Evolutionary conservation across 2,329 filamentous ascomycete genomes (phyloP).

Genomic region (Septoria linicola): DNA sequence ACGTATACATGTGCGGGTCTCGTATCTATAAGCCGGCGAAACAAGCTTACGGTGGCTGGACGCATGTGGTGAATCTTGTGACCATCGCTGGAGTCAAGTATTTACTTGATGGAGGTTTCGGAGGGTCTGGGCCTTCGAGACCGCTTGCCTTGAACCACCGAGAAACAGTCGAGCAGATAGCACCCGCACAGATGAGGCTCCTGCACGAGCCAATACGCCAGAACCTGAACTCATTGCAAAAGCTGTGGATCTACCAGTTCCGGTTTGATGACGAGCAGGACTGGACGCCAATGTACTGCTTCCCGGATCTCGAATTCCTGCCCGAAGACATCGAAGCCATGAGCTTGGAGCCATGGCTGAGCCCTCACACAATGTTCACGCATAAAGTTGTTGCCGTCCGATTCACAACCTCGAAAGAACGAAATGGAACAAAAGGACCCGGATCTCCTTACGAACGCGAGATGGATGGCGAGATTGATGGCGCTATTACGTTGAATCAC

Average conservation of each 20-base stretch:
- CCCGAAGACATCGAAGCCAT: constrained; percentile 59
- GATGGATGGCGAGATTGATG: constrained; percentile 30
- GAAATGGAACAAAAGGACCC: constrained; percentile 18
- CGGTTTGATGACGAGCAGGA: constrained; percentile 39
- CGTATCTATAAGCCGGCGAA: constrained; percentile 36
- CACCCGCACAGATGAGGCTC: constrained; percentile 26
- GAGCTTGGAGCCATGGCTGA: constrained; percentile 57
- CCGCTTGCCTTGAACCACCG: constrained; percentile 41
- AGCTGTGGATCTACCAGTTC: constrained; percentile 47
- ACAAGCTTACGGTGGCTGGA: constrained; percentile 34
- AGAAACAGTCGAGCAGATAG: constrained; percentile 18
- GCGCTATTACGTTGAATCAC: constrained; percentile 28
- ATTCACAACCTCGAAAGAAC: constrained; percentile 26
- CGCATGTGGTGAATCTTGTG: constrained; percentile 48
- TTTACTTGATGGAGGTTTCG: constrained; percentile 46
- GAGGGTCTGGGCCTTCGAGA: constrained; percentile 36
- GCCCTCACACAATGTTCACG: constrained; percentile 54
- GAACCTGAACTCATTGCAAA: constrained; percentile 32
- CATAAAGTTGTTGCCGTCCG: constrained; percentile 52
- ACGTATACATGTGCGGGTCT: constrained; percentile 42
- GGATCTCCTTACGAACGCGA: constrained; percentile 19
- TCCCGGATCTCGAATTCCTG: constrained; percentile 64
- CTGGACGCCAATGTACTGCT: constrained; percentile 64
- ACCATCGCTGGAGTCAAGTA: constrained; percentile 28
- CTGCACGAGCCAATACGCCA: constrained; percentile 22